Evolutionary conservation across 2,329 filamentous ascomycete genomes (phyloP), one percentile per base, ranked within the genome.

Genomic region (Microsporum ferrugineum): DNA sequence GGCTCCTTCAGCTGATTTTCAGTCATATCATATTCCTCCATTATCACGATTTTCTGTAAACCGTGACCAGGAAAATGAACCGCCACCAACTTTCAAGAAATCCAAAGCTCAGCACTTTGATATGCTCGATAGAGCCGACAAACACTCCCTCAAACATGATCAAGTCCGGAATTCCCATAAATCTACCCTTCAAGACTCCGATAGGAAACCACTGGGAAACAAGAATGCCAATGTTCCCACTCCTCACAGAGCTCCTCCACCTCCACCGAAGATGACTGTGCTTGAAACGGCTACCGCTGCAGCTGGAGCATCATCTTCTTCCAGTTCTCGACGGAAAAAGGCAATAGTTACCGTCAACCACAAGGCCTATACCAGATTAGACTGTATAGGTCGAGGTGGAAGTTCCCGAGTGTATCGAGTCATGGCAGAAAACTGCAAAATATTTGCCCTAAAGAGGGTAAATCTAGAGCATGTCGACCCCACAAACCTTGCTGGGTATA

Each of bases 321-420:
- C 84, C 2, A 88, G 91, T 69, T 79, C 80, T 45, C 80, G 80
- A 72, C 91, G 88, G 73, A 89, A 90, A 69, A 84, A 90, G 55
- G 89, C 90, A 64, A 87, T 92, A 62, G 82, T 97, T 62, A 86
- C 87, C 55, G 86, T 99, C 63, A 99, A 99, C 70, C 89, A 90
- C 63, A 95, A 95, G 71, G 83, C 86, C 39, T 99, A 95, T 71
- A 94, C 91, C 27, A 83, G 92, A 55, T 83, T 97, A 64, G 91
- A 96, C 71, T 89, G 88, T 66, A 86, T 99, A 66, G 94, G 94
- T 7, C 87, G 91, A 62, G 94, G 94, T 64, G 94, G 94, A 36
- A 96, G 90, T 67, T 91, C 88, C 57, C 91, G 95, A 70, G 94
- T 99, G 1, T 99, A 96, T 73, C 87, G 91, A 53, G 94, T 99